Conservation (phyloP, 2,329 filamentous ascomycete genomes). For the Colletotrichum tofieldiae region DNA sequence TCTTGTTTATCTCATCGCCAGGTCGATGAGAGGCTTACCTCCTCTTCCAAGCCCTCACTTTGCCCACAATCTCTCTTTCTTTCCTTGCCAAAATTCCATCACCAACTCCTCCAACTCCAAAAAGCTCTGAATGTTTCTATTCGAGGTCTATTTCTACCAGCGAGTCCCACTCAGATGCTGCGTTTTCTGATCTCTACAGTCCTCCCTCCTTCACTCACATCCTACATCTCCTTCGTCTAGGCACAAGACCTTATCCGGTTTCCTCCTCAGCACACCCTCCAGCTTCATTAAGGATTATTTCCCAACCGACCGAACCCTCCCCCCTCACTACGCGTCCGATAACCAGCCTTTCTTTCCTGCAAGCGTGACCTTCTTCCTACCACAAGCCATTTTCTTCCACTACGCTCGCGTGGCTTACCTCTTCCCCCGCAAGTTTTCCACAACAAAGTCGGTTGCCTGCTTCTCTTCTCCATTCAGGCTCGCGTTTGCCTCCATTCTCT, state of each 20-base stretch:
- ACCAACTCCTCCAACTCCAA: too few relatives aligned
- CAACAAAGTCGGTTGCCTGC: fast-evolving
- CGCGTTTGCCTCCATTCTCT: background rate
- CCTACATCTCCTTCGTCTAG: background rate
- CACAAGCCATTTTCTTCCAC: background rate
- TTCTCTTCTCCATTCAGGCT: too few relatives aligned
- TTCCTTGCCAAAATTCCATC: background rate
- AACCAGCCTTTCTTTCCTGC: background rate
- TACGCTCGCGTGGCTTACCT: background rate
- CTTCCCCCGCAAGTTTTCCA: background rate
- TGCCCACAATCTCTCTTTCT: background rate
- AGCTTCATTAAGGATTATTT: background rate
- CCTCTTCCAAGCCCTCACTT: background rate
- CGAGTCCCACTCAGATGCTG: background rate
- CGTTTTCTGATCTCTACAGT: background rate
- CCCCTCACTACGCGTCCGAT: background rate
- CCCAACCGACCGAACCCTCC: too few relatives aligned
- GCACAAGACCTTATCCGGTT: fast-evolving
- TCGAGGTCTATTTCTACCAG: background rate
- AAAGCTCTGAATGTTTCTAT: background rate
- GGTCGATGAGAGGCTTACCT: too few relatives aligned
- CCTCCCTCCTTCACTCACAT: background rate
- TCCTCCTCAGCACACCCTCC: background rate
- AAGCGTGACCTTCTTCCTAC: background rate
- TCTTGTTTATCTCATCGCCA: background rate